Conservation (phyloP, 75 land plant species). For the Chamaecyparis obtusa region DNA sequence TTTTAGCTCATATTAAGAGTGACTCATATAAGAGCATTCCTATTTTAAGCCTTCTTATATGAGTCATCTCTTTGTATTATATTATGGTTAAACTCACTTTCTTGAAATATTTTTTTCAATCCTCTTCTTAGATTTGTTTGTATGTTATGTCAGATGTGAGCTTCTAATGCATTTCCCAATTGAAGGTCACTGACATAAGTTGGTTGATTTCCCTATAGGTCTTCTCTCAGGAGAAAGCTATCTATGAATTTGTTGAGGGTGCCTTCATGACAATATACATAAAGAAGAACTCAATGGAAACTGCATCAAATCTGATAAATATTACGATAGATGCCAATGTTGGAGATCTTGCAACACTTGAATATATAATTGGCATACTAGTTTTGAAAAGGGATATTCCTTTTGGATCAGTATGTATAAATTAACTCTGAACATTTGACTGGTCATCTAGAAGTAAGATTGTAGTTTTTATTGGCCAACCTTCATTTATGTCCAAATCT, state of each 20-base stretch:
- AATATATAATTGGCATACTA: constrained; percentile 59
- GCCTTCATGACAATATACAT: constrained; percentile 92
- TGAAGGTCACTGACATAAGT: neutral
- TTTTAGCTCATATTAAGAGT: no score
- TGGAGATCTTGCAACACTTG: constrained; percentile 93
- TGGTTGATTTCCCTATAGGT: constrained; percentile 42
- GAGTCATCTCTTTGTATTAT: no score
- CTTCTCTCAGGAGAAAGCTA: constrained; percentile 92
- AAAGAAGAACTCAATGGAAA: constrained; percentile 64
- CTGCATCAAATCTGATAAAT: constrained; percentile 75
- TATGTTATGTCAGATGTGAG: neutral
- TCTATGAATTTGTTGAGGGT: constrained; percentile 89
- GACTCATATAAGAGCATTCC: no score
- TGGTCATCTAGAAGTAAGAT: neutral
- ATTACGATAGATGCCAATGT: constrained; percentile 80
- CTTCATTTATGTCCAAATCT: neutral
- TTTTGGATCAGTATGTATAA: constrained; percentile 54
- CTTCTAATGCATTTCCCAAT: neutral
- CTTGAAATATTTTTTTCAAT: neutral
- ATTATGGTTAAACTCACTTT: neutral
- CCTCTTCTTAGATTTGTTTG: neutral
- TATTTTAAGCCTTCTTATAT: no score
- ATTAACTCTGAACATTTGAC: neutral
- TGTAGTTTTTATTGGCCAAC: neutral
- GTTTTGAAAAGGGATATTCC: constrained; percentile 84